These are phyloP conservation scores for Pluteus cervinus DNA, from an alignment of 768 basidiomycete species.

Conservation along the genomic window DNA sequence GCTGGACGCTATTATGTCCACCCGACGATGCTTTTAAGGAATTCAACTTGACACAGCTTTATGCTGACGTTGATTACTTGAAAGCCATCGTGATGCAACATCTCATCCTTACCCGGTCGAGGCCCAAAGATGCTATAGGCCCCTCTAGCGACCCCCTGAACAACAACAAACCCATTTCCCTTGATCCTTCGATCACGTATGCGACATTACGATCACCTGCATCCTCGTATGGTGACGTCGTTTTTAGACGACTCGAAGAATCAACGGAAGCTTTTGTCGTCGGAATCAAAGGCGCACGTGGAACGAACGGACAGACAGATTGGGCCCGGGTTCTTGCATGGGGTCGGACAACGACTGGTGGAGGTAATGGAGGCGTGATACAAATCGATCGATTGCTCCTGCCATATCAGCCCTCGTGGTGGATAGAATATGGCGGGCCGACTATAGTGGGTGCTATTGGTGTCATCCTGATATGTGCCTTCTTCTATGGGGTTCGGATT, in stretches of 20 bases:
- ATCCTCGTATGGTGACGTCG: conserved; percentile 75
- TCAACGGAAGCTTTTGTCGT: conserved; percentile 57
- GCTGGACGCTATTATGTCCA: conserved; percentile 91
- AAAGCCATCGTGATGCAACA: conserved; percentile 69
- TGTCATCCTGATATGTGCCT: conserved; percentile 51
- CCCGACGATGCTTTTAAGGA: conserved; percentile 88
- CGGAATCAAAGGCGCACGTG: conserved; percentile 69
- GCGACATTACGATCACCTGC: conserved; percentile 64
- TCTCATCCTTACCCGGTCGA: conserved; percentile 48
- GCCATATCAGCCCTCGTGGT: conserved; percentile 88
- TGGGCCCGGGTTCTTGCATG: conserved; percentile 63
- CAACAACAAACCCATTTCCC: conserved; percentile 66
- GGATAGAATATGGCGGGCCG: conserved; percentile 69
- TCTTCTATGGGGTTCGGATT: conserved; percentile 67
- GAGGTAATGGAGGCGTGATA: conserved; percentile 81
- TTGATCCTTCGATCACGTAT: conserved; percentile 71
- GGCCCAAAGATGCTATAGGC: conserved; percentile 15
- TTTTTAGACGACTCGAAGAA: conserved; percentile 54
- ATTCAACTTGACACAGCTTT: conserved; percentile 73
- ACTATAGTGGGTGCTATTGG: conserved; percentile 55
- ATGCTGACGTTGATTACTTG: conserved; percentile 47
- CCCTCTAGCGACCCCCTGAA: conserved; percentile 33
- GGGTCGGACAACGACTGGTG: conserved; percentile 71
- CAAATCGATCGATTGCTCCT: conserved; percentile 78
- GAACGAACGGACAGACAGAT: conserved; percentile 54